Conservation (phyloP, 805 yeast species). For the Suhomyces emberorum region DNA sequence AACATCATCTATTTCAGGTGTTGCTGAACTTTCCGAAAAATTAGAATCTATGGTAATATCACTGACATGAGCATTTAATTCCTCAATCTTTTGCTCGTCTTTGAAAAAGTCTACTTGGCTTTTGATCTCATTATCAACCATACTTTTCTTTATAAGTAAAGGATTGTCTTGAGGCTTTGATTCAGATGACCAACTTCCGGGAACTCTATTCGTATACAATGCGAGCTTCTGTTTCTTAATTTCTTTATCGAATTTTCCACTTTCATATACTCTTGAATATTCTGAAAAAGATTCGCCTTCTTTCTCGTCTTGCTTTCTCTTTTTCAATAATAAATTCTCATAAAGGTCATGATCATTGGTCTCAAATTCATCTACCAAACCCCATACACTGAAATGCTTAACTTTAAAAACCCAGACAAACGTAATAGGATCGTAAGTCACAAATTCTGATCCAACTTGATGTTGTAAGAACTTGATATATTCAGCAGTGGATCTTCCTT, state of each 20-base stretch:
- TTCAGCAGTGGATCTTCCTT: constrained; percentile 41
- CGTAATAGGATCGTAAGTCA: constrained; percentile 72
- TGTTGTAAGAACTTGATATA: constrained; percentile 51
- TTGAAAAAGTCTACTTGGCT: constrained; percentile 21
- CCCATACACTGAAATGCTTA: constrained; percentile 94
- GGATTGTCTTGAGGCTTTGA: constrained; percentile 15
- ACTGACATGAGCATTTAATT: constrained; percentile 25
- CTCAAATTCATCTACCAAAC: constrained; percentile 66
- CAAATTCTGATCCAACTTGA: constrained; percentile 68
- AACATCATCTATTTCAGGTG: constrained; percentile 11
- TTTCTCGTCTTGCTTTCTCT: constrained; percentile 30
- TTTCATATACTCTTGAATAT: constrained; percentile 29
- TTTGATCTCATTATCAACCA: constrained; percentile 31
- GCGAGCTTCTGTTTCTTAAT: constrained; percentile 33
- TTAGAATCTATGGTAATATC: constrained; percentile 32
- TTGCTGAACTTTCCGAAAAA: constrained; percentile 12
- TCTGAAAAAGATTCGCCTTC: constrained; percentile 43
- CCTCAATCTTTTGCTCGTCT: constrained; percentile 19
- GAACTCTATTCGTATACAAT: constrained; percentile 28
- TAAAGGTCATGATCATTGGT: constrained; percentile 11
- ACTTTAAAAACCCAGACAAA: constrained; percentile 80
- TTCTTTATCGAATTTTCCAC: constrained; percentile 28
- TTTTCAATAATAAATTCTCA: constrained; percentile 33
- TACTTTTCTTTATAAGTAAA: constrained; percentile 25
- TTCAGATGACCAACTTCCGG: constrained; percentile 35